Conservation (phyloP, 2,329 filamentous ascomycete species). For the Chrysosphaeria jannelii region DNA sequence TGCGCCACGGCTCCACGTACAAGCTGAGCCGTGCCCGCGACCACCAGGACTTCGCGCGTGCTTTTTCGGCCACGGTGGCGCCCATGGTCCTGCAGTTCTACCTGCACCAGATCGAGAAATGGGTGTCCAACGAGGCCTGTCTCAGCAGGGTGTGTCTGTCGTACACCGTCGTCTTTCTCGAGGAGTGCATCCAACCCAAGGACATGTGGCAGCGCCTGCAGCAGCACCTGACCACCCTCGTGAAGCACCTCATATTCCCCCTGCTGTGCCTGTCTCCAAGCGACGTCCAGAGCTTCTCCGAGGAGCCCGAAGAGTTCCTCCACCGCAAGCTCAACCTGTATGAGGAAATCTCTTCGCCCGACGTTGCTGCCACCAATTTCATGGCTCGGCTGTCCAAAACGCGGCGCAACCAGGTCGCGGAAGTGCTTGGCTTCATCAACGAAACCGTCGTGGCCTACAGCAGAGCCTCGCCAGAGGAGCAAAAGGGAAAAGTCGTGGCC, state of each 20-base stretch:
- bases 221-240: slow-evolving; percentile 72
- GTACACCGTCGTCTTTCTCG: slow-evolving; percentile 79
- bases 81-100: slow-evolving; percentile 93
- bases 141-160: slow-evolving; percentile 80
- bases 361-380: slow-evolving; percentile 91
- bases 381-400: slow-evolving; percentile 81
- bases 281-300: slow-evolving; percentile 77
- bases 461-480: slow-evolving; percentile 51
- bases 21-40: slow-evolving; percentile 39
- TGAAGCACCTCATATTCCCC: slow-evolving; percentile 86
- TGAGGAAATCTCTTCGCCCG: slow-evolving; percentile 82
- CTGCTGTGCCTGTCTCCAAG: slow-evolving; percentile 78
- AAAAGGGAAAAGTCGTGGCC: slow-evolving; percentile 74
- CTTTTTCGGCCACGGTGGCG: slow-evolving; percentile 71
- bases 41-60: slow-evolving; percentile 63
- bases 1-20: slow-evolving; percentile 76
- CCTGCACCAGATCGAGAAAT: slow-evolving; percentile 81
- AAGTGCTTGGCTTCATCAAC: slow-evolving; percentile 85
- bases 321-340: slow-evolving; percentile 96
- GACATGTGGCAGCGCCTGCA: slow-evolving; percentile 88
- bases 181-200: slow-evolving; percentile 93
- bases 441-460: slow-evolving; percentile 86
- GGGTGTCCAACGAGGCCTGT: slow-evolving; percentile 86
- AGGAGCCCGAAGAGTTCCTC: slow-evolving; percentile 85
- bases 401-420: slow-evolving; percentile 83